Conservation (phyloP, 2,329 filamentous ascomycete genomes). For the Diaporthe sp. region DNA sequence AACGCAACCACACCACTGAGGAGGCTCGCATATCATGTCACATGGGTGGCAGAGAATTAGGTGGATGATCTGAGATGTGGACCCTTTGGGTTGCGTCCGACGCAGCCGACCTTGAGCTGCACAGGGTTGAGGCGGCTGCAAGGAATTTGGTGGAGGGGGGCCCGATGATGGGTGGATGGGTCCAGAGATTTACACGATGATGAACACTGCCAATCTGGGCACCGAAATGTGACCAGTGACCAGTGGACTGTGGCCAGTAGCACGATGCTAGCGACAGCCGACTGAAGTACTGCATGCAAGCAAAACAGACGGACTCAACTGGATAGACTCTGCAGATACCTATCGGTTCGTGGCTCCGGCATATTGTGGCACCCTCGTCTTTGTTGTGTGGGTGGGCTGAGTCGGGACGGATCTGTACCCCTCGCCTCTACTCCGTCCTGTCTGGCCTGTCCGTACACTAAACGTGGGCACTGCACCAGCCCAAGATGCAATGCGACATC, state of each 20-base stretch:
- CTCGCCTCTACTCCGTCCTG: not conserved
- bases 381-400: constrained; percentile 17
- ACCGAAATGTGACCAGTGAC: constrained; percentile 9
- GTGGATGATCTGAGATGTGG: constrained; percentile 27
- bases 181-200: not conserved
- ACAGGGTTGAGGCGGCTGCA: constrained; percentile 30
- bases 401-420: constrained; percentile 19
- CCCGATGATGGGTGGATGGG: not conserved
- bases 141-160: constrained; percentile 17
- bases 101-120: constrained; percentile 1
- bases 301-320: not conserved
- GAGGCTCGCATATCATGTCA: constrained; percentile 14
- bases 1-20: not conserved
- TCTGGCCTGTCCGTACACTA: too few relatives aligned
- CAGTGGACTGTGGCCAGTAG: not conserved
- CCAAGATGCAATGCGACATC: constrained; percentile 30
- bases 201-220: not conserved
- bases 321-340: not conserved
- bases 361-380: not conserved
- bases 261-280: not conserved
- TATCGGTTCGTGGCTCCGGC: not conserved
- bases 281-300: not conserved
- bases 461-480: not conserved
- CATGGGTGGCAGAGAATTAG: constrained; percentile 15
- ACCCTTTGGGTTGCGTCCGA: constrained; percentile 23